Base-by-base conservation (phyloP, 2,329 filamentous ascomycete genomes). In the Curvularia sp. region DNA sequence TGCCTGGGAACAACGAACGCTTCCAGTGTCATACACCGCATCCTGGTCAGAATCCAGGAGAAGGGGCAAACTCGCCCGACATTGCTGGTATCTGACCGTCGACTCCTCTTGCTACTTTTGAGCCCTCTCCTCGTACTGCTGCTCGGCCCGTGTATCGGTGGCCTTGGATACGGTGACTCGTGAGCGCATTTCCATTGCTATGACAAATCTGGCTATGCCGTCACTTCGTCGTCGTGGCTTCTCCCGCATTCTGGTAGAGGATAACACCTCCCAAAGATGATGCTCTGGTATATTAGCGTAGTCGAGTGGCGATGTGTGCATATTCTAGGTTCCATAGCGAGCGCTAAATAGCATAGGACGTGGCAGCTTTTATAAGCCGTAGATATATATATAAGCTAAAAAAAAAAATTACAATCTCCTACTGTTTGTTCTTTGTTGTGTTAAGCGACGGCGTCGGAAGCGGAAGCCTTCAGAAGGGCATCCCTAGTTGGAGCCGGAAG, bases 351-450 rank as follows among this genome's bases (percentile, higher is more conserved):
- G 42, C 3, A 5, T 9, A 9, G 24, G 8, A 10, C 8, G 20
- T 28, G 13, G 24, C 7, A 6, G n/a, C 2, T 6, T 10, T 5
- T 44, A 8, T 2, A 3, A 8, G 42, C 3, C 5, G 12, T 4
- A 26, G 20, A 1, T 26, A 10, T 28, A 44, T 20, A 8, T 12
- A 44, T n/a, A 9, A 20, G 22, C 3, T 20, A n/a, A 15, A 20
- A 30, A 15, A 20, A 30, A 22, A 28, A 7, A 30, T 41, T 18
- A 18, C 18, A 15, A 30, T 28, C 5, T 39, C n/a, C 28, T 10
- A n/a, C 33, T 28, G 33, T 50, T 50, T 50, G 48, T 50, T 28
- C 48, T 50, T 50, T 50, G 48, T 50, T 41, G 24, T 30, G 13
- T 18, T 20, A 39, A 52, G 49, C 28, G 39, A 43, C 42, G 49